Evolutionary conservation across 129 eudicot genomes (phyloP).

Genomic region (Lactuca saligna): DNA sequence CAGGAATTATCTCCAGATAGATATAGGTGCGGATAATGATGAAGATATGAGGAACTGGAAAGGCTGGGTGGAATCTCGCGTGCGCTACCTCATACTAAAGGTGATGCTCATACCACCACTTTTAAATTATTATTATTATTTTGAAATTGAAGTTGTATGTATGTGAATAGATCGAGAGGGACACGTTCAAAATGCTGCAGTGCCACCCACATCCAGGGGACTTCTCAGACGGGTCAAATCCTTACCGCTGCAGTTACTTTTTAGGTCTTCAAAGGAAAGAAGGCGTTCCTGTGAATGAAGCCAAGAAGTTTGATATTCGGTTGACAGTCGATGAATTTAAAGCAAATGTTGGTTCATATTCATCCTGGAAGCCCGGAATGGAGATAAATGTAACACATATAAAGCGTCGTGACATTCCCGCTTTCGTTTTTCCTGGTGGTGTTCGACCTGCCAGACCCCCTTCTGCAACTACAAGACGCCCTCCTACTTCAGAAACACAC

Average conservation of each 20-base stretch:
- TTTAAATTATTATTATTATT: too few relatives aligned
- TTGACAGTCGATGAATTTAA: conserved; percentile 86
- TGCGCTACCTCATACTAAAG: conserved; percentile 82
- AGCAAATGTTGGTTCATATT: conserved; percentile 56
- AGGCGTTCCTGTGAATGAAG: conserved; percentile 57
- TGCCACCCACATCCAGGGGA: conserved; percentile 97
- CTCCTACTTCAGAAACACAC: conserved; percentile 19
- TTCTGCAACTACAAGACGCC: not conserved
- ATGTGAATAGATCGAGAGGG: conserved; percentile 68
- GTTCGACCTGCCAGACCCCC: conserved; percentile 49
- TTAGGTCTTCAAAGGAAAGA: conserved; percentile 85
- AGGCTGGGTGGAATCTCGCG: conserved; percentile 95
- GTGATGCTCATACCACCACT: conserved; percentile 21
- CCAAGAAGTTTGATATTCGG: conserved; percentile 83
- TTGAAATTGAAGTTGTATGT: not conserved
- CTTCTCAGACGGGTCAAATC: conserved; percentile 62
- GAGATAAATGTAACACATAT: conserved; percentile 67
- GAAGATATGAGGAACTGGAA: conserved; percentile 88
- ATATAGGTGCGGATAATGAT: conserved; percentile 69
- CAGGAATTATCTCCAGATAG: conserved; percentile 88
- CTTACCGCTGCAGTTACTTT: conserved; percentile 72
- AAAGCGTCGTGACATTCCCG: conserved; percentile 64
- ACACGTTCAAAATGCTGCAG: conserved; percentile 75
- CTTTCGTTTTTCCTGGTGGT: conserved; percentile 92
- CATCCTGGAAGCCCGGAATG: conserved; percentile 78